Percentiles rank a stretch among this genome's conserved stretches.
phyloP scores from a whole-genome alignment of 768 basidiomycete genomes.

The Kwoniella mangroviensis region DNA sequence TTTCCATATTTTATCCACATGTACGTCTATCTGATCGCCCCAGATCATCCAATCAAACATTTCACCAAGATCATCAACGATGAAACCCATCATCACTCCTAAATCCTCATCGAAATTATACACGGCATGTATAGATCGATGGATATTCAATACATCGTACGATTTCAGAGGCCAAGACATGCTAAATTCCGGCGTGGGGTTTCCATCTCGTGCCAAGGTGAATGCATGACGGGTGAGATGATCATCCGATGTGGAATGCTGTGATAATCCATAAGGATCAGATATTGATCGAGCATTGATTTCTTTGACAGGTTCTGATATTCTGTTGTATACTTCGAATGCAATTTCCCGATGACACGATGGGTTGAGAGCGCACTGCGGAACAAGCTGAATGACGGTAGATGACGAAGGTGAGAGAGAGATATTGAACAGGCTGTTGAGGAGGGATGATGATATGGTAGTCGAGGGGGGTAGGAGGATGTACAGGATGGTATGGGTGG shows the following conservation, averaged over 20 bases:
- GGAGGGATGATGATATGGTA: slow-evolving; percentile 7
- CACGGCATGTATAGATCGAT: slow-evolving; percentile 31
- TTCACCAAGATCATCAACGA: slow-evolving; percentile 43
- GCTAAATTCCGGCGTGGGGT: slow-evolving; percentile 30
- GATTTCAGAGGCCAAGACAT: slow-evolving; percentile 44
- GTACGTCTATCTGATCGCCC: slow-evolving; percentile 1
- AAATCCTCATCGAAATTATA: slow-evolving; percentile 25
- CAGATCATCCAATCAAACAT: slow-evolving; percentile 31
- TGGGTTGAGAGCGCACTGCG: neutral
- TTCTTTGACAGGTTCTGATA: slow-evolving; percentile 25
- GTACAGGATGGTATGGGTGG: slow-evolving; percentile 27
- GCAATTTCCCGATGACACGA: slow-evolving; percentile 17
- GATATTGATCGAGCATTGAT: neutral
- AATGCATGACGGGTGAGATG: slow-evolving; percentile 29
- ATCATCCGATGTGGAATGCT: neutral
- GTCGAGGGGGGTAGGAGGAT: slow-evolving; percentile 24
- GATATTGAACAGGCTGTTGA: slow-evolving; percentile 12
- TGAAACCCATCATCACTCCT: slow-evolving; percentile 26
- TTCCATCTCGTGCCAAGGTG: slow-evolving; percentile 33
- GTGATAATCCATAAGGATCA: neutral
- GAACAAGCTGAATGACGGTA: slow-evolving; percentile 23
- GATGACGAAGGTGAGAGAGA: neutral
- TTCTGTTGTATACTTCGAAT: slow-evolving; percentile 36
- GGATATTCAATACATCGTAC: slow-evolving; percentile 44
- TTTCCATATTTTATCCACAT: slow-evolving; percentile 15